These are phyloP conservation scores for Huntiella omanensis DNA, from an alignment of 2,329 filamentous ascomycete genomes.

Conservation along the genomic window DNA sequence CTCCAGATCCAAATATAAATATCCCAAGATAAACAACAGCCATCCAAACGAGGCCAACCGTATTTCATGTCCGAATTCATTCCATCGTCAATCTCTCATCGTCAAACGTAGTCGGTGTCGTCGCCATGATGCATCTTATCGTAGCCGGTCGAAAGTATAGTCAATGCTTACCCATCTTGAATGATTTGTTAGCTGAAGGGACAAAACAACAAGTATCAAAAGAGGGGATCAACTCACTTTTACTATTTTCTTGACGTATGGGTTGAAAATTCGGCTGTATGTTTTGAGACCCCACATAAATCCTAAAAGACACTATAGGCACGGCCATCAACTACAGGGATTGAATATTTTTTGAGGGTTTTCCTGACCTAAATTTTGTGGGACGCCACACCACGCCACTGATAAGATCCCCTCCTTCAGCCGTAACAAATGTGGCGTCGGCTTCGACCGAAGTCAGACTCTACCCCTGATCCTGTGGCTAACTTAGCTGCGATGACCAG, in stretches of 20 bases:
- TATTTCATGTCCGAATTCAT: too few species aligned
- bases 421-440: conserved; percentile 3
- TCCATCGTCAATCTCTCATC: too few species aligned
- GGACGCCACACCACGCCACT: conserved; percentile 8
- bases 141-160: not conserved
- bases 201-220: conserved; percentile 9
- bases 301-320: conserved; percentile 7
- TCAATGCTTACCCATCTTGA: conserved; percentile 41
- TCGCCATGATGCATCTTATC: too few species aligned
- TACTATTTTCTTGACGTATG: conserved; percentile 11
- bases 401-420: not conserved
- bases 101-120: too few species aligned
- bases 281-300: conserved; percentile 11
- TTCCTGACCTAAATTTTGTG: conserved; percentile 11
- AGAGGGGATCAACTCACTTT: conserved; percentile 10
- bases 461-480: too few species aligned
- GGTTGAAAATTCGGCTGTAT: conserved; percentile 10
- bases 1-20: too few species aligned
- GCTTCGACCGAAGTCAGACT: too few species aligned
- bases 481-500: not conserved
- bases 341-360: conserved; percentile 11
- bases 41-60: too few species aligned
- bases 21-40: too few species aligned
- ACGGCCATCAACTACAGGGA: not conserved
- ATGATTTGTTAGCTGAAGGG: conserved; percentile 18